phyloP scores from a whole-genome alignment of 371 early-diverging fungal species.

The Mortierella sp. region DNA sequence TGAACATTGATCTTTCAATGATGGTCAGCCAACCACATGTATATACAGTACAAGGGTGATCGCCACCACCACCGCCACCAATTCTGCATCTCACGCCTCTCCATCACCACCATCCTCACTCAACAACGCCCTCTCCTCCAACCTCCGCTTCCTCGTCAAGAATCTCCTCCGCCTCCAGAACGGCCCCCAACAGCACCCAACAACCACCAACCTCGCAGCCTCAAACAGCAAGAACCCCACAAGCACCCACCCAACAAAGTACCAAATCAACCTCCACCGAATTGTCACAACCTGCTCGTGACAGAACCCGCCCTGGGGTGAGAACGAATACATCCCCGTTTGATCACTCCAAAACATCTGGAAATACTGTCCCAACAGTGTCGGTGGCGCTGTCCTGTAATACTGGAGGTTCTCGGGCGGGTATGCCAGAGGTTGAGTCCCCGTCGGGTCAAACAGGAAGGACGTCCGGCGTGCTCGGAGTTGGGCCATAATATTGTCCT shows the following conservation, averaged over 20 bases:
- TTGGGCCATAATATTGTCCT: constrained; percentile 69
- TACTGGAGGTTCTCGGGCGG: constrained; percentile 61
- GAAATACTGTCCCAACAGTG: constrained; percentile 69
- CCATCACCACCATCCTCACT: neutral
- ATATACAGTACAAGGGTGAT: too few species aligned
- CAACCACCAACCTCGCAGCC: constrained; percentile 39
- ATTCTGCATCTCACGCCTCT: neutral
- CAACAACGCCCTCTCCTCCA: neutral
- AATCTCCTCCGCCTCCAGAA: constrained; percentile 28
- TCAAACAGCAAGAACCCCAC: constrained; percentile 54
- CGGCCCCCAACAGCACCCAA: constrained; percentile 47
- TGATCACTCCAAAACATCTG: constrained; percentile 68
- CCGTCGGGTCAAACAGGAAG: constrained; percentile 79
- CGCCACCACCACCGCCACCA: neutral
- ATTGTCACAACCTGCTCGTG: constrained; percentile 63
- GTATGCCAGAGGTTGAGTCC: constrained; percentile 69
- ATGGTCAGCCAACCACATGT: too few species aligned
- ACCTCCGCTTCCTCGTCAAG: constrained; percentile 13
- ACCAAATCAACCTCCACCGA: constrained; percentile 66
- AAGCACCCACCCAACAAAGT: constrained; percentile 73
- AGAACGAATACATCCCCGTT: constrained; percentile 83
- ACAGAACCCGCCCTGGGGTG: constrained; percentile 69
- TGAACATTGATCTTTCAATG: too few species aligned
- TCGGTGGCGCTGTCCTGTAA: constrained; percentile 64
- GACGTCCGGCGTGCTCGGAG: constrained; percentile 72